Percentiles rank a stretch among this genome's conserved stretches.
These are phyloP conservation scores for Zelopaecilomyces penicillatus DNA, from an alignment of 2,329 filamentous ascomycete species.

Conservation along the genomic window DNA sequence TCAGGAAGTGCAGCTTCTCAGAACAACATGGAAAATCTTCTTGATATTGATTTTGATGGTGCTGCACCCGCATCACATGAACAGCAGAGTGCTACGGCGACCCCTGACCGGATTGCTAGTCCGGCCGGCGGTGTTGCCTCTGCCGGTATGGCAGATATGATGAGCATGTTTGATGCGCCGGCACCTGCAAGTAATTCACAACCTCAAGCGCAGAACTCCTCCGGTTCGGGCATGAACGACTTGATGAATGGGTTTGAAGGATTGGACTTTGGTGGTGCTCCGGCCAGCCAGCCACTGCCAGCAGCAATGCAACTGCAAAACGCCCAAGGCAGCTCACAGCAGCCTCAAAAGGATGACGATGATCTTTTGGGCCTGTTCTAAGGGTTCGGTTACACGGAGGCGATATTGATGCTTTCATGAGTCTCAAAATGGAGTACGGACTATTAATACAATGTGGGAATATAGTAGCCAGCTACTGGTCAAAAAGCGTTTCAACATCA, in stretches of 20 bases:
- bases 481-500: no score
- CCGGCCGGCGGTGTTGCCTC: constrained; percentile 39
- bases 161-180: constrained; percentile 62
- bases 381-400: constrained; percentile 1
- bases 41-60: constrained; percentile 95
- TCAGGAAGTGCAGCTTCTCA: constrained; percentile 46
- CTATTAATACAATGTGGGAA: no score
- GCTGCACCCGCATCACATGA: constrained; percentile 83
- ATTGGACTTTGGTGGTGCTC: constrained; percentile 60
- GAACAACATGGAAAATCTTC: constrained; percentile 83
- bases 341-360: constrained; percentile 47
- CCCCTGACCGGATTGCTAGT: constrained; percentile 60
- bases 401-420: no score
- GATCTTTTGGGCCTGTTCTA: constrained; percentile 46
- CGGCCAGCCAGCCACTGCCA: constrained; percentile 52
- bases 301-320: constrained; percentile 49
- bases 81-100: constrained; percentile 44
- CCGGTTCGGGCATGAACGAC: constrained; percentile 64
- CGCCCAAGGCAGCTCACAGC: constrained; percentile 23
- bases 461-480: no score
- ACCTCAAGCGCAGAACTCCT: constrained; percentile 16
- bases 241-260: constrained; percentile 83
- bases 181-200: constrained; percentile 38
- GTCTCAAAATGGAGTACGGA: no score
- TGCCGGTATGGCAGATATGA: constrained; percentile 53